These are phyloP conservation scores for Triticum urartu DNA, from an alignment of 176 grass and related monocot genomes.

Conservation along the genomic window DNA sequence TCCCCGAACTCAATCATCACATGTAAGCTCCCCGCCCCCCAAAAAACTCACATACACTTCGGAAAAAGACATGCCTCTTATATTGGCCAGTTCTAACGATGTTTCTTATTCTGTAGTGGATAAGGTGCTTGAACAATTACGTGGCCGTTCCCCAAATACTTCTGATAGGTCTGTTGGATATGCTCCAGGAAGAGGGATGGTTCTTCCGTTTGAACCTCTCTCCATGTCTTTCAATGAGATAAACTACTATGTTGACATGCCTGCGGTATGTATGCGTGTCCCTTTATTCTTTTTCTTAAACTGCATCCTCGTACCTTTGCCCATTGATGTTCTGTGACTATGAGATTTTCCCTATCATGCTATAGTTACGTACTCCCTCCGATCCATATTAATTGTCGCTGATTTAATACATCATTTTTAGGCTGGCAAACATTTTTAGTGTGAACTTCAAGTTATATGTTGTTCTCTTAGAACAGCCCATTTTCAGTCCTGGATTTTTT, in stretches of 20 bases:
- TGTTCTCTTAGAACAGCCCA: background rate
- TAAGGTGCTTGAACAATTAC: slow-evolving; percentile 46
- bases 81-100: slow-evolving; percentile 20
- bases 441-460: slow-evolving; percentile 23
- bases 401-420: background rate
- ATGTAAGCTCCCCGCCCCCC: slow-evolving; percentile 5
- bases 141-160: slow-evolving; percentile 24
- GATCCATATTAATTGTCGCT: too few relatives aligned
- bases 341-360: slow-evolving; percentile 8
- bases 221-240: slow-evolving; percentile 92
- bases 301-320: slow-evolving; percentile 11
- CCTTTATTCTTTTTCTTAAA: slow-evolving; percentile 12
- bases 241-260: slow-evolving; percentile 97
- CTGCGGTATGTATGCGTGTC: slow-evolving; percentile 49
- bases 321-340: background rate
- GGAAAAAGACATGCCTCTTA: slow-evolving; percentile 1
- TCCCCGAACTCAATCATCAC: slow-evolving; percentile 52
- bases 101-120: slow-evolving; percentile 39
- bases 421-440: background rate
- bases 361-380: background rate
- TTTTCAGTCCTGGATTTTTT: background rate
- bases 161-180: slow-evolving; percentile 28
- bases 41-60: background rate
- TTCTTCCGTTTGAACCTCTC: slow-evolving; percentile 93
- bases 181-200: slow-evolving; percentile 82